These are phyloP conservation scores for Drechslerella dactyloides DNA, from an alignment of 2,329 filamentous ascomycete genomes.

Conservation along the genomic window DNA sequence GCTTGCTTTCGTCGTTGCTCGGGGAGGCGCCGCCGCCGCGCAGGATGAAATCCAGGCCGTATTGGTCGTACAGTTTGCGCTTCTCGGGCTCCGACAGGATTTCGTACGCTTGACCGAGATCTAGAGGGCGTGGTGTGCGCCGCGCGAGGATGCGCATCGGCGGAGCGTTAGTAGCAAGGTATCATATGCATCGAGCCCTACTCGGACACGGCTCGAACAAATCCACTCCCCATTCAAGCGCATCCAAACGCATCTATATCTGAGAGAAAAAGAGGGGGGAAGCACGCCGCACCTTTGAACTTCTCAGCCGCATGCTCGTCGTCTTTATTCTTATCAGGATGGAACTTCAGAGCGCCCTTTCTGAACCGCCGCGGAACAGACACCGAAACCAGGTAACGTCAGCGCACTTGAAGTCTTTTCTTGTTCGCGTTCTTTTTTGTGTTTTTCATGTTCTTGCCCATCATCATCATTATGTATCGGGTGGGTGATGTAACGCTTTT, in stretches of 20 bases:
- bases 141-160: slow-evolving; percentile 5
- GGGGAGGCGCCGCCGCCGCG: slow-evolving; percentile 75
- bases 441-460: slow-evolving; percentile 14
- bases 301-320: slow-evolving; percentile 84
- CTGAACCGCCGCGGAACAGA: slow-evolving; percentile 48
- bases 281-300: slow-evolving; percentile 73
- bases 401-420: slow-evolving; percentile 38
- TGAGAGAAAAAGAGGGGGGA: background rate
- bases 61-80: slow-evolving; percentile 92
- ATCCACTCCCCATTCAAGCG: background rate
- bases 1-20: slow-evolving; percentile 60
- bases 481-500: slow-evolving; percentile 22
- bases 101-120: slow-evolving; percentile 96
- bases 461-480: slow-evolving; percentile 14
- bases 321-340: slow-evolving; percentile 98
- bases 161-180: slow-evolving; percentile 48
- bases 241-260: slow-evolving; percentile 7
- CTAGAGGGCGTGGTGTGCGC: slow-evolving; percentile 58
- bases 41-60: slow-evolving; percentile 88
- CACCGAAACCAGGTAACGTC: slow-evolving; percentile 42
- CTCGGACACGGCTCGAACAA: background rate
- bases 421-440: slow-evolving; percentile 15
- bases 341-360: slow-evolving; percentile 64
- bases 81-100: slow-evolving; percentile 97
- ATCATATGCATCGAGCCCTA: slow-evolving; percentile 1